phyloP scores from a whole-genome alignment of 2,329 filamentous ascomycete species.

The Xenoacremonium recifei region DNA sequence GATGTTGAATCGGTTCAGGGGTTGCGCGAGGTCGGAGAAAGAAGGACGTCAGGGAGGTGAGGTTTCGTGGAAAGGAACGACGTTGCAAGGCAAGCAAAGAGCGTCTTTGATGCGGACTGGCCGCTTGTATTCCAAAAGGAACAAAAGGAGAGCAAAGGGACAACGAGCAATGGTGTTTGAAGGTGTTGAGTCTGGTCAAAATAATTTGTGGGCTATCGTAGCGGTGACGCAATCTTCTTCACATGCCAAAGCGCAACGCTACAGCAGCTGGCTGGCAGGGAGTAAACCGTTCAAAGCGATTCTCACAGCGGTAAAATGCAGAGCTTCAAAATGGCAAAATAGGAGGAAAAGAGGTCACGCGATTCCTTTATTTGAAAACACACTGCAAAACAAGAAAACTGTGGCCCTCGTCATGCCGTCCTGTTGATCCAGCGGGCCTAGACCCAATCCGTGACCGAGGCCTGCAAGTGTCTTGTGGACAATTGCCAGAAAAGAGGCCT shows the following conservation, averaged over 20 bases:
- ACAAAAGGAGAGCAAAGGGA: neutral
- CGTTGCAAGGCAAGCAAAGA: neutral
- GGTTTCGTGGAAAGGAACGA: neutral
- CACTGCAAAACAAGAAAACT: too few relatives aligned
- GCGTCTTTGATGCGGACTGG: neutral
- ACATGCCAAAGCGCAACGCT: too few relatives aligned
- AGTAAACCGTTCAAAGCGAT: too few relatives aligned
- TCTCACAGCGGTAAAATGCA: too few relatives aligned
- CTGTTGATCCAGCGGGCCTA: neutral
- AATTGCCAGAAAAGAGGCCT: constrained; percentile 1
- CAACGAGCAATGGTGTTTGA: neutral
- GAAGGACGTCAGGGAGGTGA: too few relatives aligned
- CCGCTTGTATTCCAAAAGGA: neutral
- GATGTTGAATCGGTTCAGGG: neutral
- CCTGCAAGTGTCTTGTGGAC: constrained; percentile 1
- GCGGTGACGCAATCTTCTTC: too few relatives aligned
- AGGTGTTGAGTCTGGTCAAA: neutral
- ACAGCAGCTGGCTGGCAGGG: too few relatives aligned
- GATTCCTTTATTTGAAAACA: too few relatives aligned
- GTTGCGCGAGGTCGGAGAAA: neutral
- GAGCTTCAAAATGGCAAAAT: too few relatives aligned
- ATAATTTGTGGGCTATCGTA: too few relatives aligned
- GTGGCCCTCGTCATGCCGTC: too few relatives aligned
- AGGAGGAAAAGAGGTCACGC: too few relatives aligned
- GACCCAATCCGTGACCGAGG: neutral